A percentile compares a stretch with the other conserved stretches of the same genome.
These are phyloP conservation scores for Plenodomus tracheiphilus DNA, from an alignment of 2,329 filamentous ascomycete species.

Conservation along the genomic window DNA sequence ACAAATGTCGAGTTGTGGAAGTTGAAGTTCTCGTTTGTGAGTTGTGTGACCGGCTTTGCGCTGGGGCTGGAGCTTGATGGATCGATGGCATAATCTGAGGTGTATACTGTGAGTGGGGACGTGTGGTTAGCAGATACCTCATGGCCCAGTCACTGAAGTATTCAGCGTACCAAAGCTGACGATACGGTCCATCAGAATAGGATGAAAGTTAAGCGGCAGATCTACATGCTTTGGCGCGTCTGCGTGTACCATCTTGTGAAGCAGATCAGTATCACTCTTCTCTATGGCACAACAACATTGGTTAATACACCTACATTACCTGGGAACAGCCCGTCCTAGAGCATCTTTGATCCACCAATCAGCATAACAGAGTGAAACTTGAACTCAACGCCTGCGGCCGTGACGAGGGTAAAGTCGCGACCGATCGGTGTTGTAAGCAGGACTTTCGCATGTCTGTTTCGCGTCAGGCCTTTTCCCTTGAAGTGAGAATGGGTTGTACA, in stretches of 20 bases:
- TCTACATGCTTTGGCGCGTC: constrained; percentile 2
- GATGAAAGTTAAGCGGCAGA: constrained; percentile 7
- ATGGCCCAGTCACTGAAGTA: neutral
- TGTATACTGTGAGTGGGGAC: constrained; percentile 9
- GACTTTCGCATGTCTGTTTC: constrained; percentile 1
- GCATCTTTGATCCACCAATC: constrained; percentile 12
- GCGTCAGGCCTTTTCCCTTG: neutral
- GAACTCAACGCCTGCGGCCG: constrained; percentile 9
- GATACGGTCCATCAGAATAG: constrained; percentile 12
- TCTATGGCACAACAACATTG: neutral
- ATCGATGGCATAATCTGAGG: constrained; percentile 9
- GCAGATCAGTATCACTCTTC: neutral
- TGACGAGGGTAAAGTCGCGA: constrained; percentile 15
- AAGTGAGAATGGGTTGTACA: neutral
- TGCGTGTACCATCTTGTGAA: neutral
- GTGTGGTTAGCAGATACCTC: neutral
- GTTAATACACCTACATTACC: constrained; percentile 6
- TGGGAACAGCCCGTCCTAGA: constrained; percentile 10
- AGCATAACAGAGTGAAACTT: constrained; percentile 15
- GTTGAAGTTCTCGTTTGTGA: constrained; percentile 1
- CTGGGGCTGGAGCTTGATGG: neutral
- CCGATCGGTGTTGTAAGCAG: constrained; percentile 8
- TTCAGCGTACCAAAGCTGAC: constrained; percentile 10
- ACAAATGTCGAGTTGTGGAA: constrained; percentile 5
- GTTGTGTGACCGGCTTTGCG: neutral